phyloP scores from a whole-genome alignment of 2,329 filamentous ascomycete genomes.

The Hypomyces perniciosus region DNA sequence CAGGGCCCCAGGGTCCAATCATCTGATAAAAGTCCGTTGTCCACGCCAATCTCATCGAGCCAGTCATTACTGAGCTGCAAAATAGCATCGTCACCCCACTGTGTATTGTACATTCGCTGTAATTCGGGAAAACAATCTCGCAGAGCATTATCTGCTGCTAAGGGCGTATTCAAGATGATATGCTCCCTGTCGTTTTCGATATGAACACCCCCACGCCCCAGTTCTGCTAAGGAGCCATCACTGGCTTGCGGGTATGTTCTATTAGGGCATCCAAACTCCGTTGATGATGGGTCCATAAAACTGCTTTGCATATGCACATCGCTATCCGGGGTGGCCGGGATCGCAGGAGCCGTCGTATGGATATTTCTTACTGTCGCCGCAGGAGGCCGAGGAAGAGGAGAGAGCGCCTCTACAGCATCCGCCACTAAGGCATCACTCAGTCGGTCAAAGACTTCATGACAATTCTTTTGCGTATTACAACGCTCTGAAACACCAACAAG shows the following conservation, averaged over 20 bases:
- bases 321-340: too few species aligned
- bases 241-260: too few species aligned
- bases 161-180: conserved; percentile 32
- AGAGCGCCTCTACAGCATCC: conserved; percentile 34
- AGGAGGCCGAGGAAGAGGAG: too few species aligned
- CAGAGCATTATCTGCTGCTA: conserved; percentile 12
- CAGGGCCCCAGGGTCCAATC: too few species aligned
- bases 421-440: conserved; percentile 37
- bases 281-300: too few species aligned
- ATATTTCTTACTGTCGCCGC: too few species aligned
- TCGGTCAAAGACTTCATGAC: conserved; percentile 37
- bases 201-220: conserved; percentile 1
- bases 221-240: too few species aligned
- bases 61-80: conserved; percentile 20
- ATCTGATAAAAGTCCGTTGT: too few species aligned
- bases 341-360: too few species aligned
- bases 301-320: too few species aligned
- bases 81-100: conserved; percentile 20
- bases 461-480: conserved; percentile 34
- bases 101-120: conserved; percentile 18
- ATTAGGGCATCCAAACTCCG: too few species aligned
- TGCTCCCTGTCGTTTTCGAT: conserved; percentile 11
- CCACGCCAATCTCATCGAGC: conserved; percentile 15
- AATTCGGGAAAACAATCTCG: conserved; percentile 16
- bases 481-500: conserved; percentile 38